Percentiles rank a stretch among this genome's conserved stretches.
These are phyloP conservation scores for Colletotrichum sidae DNA, from an alignment of 2,329 filamentous ascomycete species.

Conservation along the genomic window DNA sequence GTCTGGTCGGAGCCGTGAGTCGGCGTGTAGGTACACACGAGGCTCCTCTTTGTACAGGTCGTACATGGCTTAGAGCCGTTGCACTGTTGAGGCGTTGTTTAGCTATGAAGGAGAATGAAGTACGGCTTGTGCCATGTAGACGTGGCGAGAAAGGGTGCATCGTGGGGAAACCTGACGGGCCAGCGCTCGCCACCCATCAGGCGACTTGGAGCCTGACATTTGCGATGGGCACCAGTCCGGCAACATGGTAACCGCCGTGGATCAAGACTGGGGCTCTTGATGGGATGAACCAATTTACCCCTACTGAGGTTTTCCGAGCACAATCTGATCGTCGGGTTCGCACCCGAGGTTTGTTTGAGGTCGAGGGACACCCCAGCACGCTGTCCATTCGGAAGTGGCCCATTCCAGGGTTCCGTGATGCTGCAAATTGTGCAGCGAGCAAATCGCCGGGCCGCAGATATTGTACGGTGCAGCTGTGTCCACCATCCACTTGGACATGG, in stretches of 20 bases:
- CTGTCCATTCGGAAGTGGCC: slow-evolving; percentile 5
- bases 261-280: slow-evolving; percentile 16
- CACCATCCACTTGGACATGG: slow-evolving; percentile 30
- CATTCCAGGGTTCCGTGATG: slow-evolving; percentile 19
- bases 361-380: slow-evolving; percentile 17
- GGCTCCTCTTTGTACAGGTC: slow-evolving; percentile 40
- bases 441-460: neutral
- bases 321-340: slow-evolving; percentile 28
- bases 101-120: slow-evolving; percentile 14
- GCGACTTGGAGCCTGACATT: neutral
- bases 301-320: slow-evolving; percentile 7
- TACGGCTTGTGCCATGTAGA: slow-evolving; percentile 7
- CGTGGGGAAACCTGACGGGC: neutral
- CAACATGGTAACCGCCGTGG: slow-evolving; percentile 14
- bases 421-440: slow-evolving; percentile 18
- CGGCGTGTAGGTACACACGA: slow-evolving; percentile 39
- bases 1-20: slow-evolving; percentile 28
- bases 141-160: neutral
- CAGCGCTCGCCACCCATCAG: slow-evolving; percentile 27
- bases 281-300: slow-evolving; percentile 23
- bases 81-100: slow-evolving; percentile 39
- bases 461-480: slow-evolving; percentile 5
- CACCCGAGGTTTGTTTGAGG: slow-evolving; percentile 8
- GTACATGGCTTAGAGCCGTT: slow-evolving; percentile 41
- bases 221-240: slow-evolving; percentile 25